Conservation (phyloP, 2,329 filamentous ascomycete genomes). For the Venturia pyrina region DNA sequence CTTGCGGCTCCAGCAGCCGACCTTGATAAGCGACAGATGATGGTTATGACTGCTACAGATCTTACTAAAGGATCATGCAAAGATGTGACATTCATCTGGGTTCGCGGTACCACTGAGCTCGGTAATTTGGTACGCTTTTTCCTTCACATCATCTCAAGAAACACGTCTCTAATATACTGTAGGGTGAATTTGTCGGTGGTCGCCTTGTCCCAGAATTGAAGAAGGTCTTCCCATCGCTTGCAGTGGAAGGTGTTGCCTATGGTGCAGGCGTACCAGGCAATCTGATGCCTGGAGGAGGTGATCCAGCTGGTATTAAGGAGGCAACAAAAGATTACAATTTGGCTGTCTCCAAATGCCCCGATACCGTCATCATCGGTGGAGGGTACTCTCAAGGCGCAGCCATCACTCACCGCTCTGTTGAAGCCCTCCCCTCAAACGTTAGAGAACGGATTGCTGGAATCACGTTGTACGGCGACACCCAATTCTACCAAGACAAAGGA, state of each 20-base stretch:
- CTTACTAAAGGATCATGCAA: constrained; percentile 19
- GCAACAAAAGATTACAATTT: constrained; percentile 27
- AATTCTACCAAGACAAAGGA: constrained; percentile 28
- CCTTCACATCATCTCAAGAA: background rate
- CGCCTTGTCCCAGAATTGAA: background rate
- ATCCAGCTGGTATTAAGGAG: constrained; percentile 23
- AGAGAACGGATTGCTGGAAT: constrained; percentile 25
- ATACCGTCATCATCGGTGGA: constrained; percentile 27
- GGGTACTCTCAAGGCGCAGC: constrained; percentile 34
- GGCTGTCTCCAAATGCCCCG: constrained; percentile 28
- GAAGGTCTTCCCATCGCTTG: background rate
- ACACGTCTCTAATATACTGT: background rate
- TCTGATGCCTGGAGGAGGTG: constrained; percentile 23
- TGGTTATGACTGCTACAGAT: background rate
- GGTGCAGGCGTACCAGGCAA: constrained; percentile 26
- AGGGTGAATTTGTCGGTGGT: constrained; percentile 3
- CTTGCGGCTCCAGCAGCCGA: constrained; percentile 6
- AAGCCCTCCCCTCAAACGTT: constrained; percentile 20
- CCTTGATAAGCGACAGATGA: background rate
- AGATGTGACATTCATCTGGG: constrained; percentile 30
- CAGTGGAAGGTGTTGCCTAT: constrained; percentile 26
- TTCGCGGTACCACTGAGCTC: constrained; percentile 30
- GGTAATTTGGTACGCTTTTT: constrained; percentile 26
- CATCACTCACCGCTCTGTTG: constrained; percentile 27
- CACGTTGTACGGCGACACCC: constrained; percentile 32